phyloP scores from a whole-genome alignment of 352 stramenopile species.

The Globisporangium acanthophoron region DNA sequence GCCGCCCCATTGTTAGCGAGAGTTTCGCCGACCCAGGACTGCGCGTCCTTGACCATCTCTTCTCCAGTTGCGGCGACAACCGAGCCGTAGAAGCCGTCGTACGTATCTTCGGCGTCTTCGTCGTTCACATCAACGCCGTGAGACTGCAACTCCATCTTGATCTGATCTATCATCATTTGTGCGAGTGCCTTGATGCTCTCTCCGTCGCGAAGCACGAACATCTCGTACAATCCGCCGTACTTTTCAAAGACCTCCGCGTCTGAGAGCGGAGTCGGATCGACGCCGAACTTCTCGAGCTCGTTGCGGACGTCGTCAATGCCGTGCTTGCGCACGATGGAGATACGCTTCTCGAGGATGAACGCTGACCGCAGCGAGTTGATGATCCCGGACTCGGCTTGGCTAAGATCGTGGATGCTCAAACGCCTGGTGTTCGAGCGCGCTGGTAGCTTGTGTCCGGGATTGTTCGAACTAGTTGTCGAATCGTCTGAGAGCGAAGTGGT shows the following conservation, averaged over 20 bases:
- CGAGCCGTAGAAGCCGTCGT: conserved; percentile 55
- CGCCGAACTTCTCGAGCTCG: conserved; percentile 59
- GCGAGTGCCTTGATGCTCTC: conserved; percentile 60
- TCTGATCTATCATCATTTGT: conserved; percentile 48
- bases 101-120: conserved; percentile 44
- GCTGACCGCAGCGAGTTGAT: conserved; percentile 52
- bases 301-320: conserved; percentile 25
- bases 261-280: conserved; percentile 14
- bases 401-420: conserved; percentile 47
- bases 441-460: conserved; percentile 4
- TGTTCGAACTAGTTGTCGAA: neutral
- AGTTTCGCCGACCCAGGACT: conserved; percentile 57
- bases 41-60: conserved; percentile 57
- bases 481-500: too few relatives aligned
- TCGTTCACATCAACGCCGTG: conserved; percentile 61
- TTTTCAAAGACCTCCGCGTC: conserved; percentile 24
- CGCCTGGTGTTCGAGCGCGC: conserved; percentile 12
- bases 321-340: conserved; percentile 51
- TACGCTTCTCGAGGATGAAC: conserved; percentile 69
- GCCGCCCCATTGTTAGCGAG: conserved; percentile 28
- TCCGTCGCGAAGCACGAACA: conserved; percentile 63
- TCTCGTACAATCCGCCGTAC: conserved; percentile 54
- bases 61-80: conserved; percentile 48
- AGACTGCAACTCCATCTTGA: conserved; percentile 52
- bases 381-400: conserved; percentile 32